Evolutionary conservation across 768 basidiomycete species (phyloP), one percentile per base, ranked within the genome.

Genomic region (Podaxis mareebaensis): DNA sequence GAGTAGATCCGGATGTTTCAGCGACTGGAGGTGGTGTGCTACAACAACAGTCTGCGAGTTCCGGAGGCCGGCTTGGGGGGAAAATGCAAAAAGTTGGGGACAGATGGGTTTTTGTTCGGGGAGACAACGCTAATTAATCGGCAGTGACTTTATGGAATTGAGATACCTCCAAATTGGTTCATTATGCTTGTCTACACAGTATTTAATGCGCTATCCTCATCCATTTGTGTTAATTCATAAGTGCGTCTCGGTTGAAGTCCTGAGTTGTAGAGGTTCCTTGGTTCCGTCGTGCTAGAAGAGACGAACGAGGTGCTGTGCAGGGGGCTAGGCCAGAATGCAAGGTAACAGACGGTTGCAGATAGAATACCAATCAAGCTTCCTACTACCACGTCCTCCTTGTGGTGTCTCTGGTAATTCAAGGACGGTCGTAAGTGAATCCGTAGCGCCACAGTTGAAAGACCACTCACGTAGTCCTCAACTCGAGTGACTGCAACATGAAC

Each of bases 11-110:
- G 33, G 61, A 68, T 58, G 65, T 26, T 26, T 49, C 64, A 13
- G 28, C 20, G 20, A 64, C 22, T 54, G 69, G 71, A 42, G 56
- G 52, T 36, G 58, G 52, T 22, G 44, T 53, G 22, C 38, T 61
- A 44, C 51, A 56, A 46, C 67, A 63, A 36, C 44, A 64, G 24
- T 39, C 20, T 22, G 51, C 60, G 53, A 51, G 56, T 13, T 54
- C 67, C n/a, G 61, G 38, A 36, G 60, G 60, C 44, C 71, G 51
- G 12, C n/a, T 74, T 36, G 65, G 71, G 24, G 82, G 83, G 33
- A 77, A 81, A 63, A 92, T 92, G 90, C 84, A 86, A 75, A 83
- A 79, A 67, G 77, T 91, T 22, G 89, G 85, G 46, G 91, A 87
- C 73, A 85, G 82, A 69, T 91, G 90, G 91, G 75, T 87, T 58